Conservation (phyloP, 225 moss, liverwort and hornwort species). For the Thuidium tamariscinum region DNA sequence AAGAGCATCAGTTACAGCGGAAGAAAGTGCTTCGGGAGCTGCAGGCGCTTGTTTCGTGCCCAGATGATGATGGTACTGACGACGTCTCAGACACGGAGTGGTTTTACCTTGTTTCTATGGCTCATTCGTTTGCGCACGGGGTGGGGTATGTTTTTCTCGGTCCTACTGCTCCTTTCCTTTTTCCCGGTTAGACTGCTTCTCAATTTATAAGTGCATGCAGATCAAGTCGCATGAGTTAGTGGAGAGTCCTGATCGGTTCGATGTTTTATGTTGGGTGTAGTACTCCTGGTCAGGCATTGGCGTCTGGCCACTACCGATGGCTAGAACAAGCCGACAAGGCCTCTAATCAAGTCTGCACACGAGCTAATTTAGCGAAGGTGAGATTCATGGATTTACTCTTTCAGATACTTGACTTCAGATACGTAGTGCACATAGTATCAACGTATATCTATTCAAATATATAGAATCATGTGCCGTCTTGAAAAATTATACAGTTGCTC, state of each 20-base stretch:
- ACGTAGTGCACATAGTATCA: not conserved
- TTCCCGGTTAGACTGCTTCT: not conserved
- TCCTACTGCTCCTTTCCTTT: not conserved
- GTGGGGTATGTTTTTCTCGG: conserved; percentile 45
- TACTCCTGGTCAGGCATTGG: conserved; percentile 69
- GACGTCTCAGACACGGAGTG: conserved; percentile 82
- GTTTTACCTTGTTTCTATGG: conserved; percentile 90
- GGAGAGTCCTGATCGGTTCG: not conserved
- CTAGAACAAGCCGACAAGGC: conserved; percentile 46
- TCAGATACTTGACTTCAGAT: not conserved
- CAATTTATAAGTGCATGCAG: not conserved
- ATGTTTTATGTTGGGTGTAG: conserved; percentile 18
- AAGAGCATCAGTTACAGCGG: conserved; percentile 53
- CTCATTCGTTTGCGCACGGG: conserved; percentile 55
- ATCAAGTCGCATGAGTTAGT: not conserved
- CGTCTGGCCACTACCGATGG: conserved; percentile 40
- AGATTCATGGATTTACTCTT: not conserved
- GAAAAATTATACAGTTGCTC: not conserved
- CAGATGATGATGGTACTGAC: conserved; percentile 49
- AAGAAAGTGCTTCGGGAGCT: conserved; percentile 66
- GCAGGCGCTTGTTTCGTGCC: conserved; percentile 49
- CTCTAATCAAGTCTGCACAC: conserved; percentile 41
- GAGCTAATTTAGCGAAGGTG: conserved; percentile 66
- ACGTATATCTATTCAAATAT: not conserved
- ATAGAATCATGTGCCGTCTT: not conserved